Evolutionary conservation across 352 stramenopile species (phyloP), one percentile per base, ranked within the genome.

Genomic region (Phytophthora palmivora): DNA sequence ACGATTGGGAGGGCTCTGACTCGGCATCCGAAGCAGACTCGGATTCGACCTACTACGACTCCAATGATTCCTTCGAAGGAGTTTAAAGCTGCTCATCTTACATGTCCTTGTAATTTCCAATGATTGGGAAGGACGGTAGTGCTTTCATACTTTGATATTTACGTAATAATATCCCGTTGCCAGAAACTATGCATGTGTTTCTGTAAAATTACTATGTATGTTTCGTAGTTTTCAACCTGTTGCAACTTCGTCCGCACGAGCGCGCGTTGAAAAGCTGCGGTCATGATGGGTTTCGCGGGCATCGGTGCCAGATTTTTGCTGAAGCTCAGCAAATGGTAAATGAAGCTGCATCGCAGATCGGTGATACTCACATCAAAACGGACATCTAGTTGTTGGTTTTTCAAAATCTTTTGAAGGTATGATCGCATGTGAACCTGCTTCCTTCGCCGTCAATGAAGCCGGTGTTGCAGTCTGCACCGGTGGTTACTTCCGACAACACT

Each of bases 1-100:
- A 58, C 9, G 54, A 54, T 22, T 65, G 53, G 53, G 61, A 70
- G 4, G 61, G 61, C 15, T 65, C 61, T n/a, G 61, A 65, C 34
- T 43, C 37, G 30, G 18, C 26, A 11, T 43, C 30, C 5, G 37
- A 59, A 5, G 22, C 18, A 11, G 48, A 66, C 32, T 69, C 60
- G 16, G 44, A 64, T 28, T 70, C 61, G 4, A 59, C 24, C 18
- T 57, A 70, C 54, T 42, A 42, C 16, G 51, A 63, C 34, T 63
- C 37, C 11, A 53, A 48, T 10, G 60, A 53, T 8, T 58, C 52
- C 12, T 38, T 42, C 30, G 53, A 43, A 2, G 60, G 43, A 10
- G 42, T 53, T 30, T 63, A 68, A 24, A 28, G 24, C 6, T 28
- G 24, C 24, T 6, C 24, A 28, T 6, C 24, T 28, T 6, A 28